These are phyloP conservation scores for Tritrichomonas foetus DNA, from an alignment of 208 protist species.

Conservation along the genomic window DNA sequence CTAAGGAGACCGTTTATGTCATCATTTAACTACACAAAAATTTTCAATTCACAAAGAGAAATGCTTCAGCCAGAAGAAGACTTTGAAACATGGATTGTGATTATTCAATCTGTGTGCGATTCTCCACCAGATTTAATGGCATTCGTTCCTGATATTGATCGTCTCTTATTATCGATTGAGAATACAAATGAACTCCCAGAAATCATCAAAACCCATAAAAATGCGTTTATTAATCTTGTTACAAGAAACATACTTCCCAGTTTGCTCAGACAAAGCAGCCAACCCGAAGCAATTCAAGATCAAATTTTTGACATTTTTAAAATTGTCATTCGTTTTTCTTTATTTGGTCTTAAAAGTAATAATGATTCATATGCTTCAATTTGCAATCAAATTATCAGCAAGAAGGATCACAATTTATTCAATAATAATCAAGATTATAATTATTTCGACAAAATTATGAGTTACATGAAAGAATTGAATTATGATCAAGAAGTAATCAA, in stretches of 20 bases:
- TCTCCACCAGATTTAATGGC: neutral
- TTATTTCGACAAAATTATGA: neutral
- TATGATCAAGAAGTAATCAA: neutral
- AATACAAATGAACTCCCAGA: neutral
- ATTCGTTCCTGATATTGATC: neutral
- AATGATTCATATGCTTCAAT: neutral
- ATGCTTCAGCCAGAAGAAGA: slow-evolving; percentile 23
- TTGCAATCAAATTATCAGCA: neutral
- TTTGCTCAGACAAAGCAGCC: neutral
- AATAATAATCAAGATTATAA: neutral
- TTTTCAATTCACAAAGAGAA: neutral
- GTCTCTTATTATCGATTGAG: neutral
- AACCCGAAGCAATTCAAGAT: neutral
- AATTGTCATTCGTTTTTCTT: neutral
- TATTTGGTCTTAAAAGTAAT: neutral
- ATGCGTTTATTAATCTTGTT: neutral
- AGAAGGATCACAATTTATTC: too few species aligned
- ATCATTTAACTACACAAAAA: too few species aligned
- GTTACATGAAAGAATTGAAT: neutral
- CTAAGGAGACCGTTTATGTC: too few species aligned
- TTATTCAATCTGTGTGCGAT: neutral
- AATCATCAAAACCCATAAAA: neutral
- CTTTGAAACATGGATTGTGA: neutral
- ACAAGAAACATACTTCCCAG: neutral
- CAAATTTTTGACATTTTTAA: neutral